Conservation (phyloP, 164 flowering plant species). For the Aristolochia californica region DNA sequence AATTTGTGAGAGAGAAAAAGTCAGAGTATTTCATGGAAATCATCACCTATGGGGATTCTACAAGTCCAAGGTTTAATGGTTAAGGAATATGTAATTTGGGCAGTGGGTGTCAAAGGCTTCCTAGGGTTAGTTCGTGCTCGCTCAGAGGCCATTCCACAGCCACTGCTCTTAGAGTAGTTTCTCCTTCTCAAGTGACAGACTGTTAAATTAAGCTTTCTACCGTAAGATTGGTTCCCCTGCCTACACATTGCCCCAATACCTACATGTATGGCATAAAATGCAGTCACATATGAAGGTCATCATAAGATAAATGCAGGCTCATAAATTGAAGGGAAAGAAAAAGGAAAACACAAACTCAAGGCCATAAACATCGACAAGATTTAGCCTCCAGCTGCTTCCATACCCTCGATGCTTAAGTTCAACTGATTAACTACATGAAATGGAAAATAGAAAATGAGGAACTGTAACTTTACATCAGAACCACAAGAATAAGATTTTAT, state of each 20-base stretch:
- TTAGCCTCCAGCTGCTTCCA: slow-evolving; percentile 66
- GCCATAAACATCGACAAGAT: slow-evolving; percentile 32
- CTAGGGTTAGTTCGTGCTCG: slow-evolving; percentile 36
- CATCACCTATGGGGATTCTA: slow-evolving; percentile 64
- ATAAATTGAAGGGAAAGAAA: background rate
- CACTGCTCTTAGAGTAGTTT: slow-evolving; percentile 19
- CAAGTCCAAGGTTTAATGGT: slow-evolving; percentile 71
- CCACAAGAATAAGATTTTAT: no score
- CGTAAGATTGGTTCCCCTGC: slow-evolving; percentile 17
- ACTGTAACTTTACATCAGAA: no score
- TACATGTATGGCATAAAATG: slow-evolving; percentile 16
- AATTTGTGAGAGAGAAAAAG: background rate
- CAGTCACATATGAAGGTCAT: background rate
- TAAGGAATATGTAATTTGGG: slow-evolving; percentile 37
- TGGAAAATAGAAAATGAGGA: no score
- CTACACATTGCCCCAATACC: slow-evolving; percentile 46
- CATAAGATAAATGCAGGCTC: background rate
- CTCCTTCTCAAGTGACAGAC: slow-evolving; percentile 10
- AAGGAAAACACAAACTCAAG: slow-evolving; percentile 27
- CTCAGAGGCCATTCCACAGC: slow-evolving; percentile 58
- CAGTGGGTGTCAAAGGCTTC: slow-evolving; percentile 29
- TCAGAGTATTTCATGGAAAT: slow-evolving; percentile 66
- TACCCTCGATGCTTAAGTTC: slow-evolving; percentile 8
- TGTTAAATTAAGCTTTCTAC: slow-evolving; percentile 6
- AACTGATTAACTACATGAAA: no score